These are phyloP conservation scores for Nothopassalora personata DNA, from an alignment of 2,329 filamentous ascomycete species.

Conservation along the genomic window DNA sequence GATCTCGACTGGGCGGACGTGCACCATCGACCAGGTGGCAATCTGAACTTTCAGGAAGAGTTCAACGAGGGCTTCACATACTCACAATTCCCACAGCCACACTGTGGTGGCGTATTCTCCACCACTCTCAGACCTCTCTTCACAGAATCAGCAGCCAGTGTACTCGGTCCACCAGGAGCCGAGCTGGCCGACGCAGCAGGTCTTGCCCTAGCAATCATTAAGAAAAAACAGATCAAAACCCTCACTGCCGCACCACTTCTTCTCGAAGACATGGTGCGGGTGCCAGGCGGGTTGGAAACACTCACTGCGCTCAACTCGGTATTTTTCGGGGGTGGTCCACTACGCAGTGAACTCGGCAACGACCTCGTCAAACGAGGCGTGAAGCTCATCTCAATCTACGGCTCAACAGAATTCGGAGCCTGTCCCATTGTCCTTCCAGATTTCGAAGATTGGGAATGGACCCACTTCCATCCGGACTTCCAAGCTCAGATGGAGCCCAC, in stretches of 20 bases:
- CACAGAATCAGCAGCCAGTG: neutral
- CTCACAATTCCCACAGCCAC: neutral
- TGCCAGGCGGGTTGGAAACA: neutral
- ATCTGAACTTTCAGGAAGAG: neutral
- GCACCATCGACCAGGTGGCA: neutral
- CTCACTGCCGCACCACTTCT: neutral
- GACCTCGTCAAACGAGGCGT: neutral
- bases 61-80: neutral
- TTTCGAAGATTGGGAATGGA: neutral
- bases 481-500: neutral
- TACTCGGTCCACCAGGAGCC: neutral
- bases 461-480: neutral
- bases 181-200: neutral
- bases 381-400: neutral
- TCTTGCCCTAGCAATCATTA: neutral
- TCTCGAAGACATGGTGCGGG: neutral
- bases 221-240: neutral
- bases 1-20: neutral
- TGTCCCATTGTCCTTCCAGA: neutral
- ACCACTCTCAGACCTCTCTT: neutral
- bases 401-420: neutral
- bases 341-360: neutral
- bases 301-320: neutral
- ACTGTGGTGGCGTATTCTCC: neutral
- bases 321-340: neutral